phyloP scores from a whole-genome alignment of 176 grass and related monocot genomes.

The Puya raimondii region DNA sequence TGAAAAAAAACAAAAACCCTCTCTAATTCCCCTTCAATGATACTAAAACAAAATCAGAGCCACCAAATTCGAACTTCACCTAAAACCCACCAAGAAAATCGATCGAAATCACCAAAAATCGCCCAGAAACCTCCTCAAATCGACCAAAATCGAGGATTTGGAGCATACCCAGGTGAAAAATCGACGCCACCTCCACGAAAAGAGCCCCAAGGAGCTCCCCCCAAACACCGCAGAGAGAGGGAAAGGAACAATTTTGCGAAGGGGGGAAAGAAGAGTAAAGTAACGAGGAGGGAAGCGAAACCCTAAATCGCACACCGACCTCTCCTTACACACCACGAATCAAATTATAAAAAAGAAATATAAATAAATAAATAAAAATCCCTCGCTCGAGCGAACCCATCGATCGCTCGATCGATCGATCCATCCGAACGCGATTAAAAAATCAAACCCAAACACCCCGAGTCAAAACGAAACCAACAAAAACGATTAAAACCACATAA shows the following conservation, averaged over 20 bases:
- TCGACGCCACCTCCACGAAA: background rate
- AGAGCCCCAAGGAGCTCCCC: slow-evolving; percentile 24
- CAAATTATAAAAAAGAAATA: slow-evolving; percentile 5
- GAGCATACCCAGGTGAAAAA: background rate
- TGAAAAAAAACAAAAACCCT: background rate
- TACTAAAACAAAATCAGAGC: background rate
- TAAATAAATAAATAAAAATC: slow-evolving; percentile 1
- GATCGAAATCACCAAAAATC: background rate
- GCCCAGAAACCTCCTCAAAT: slow-evolving; percentile 10
- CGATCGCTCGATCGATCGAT: slow-evolving; percentile 21
- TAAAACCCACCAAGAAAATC: background rate
- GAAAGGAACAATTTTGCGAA: background rate
- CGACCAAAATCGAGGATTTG: background rate
- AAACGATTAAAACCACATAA: background rate
- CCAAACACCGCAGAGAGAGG: background rate
- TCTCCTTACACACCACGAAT: slow-evolving; percentile 7
- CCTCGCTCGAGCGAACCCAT: slow-evolving; percentile 1
- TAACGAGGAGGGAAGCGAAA: background rate
- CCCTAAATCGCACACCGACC: background rate
- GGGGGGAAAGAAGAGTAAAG: slow-evolving; percentile 7
- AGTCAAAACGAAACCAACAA: background rate
- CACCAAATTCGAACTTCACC: background rate
- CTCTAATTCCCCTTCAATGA: background rate
- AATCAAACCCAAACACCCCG: background rate
- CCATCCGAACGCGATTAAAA: background rate